Base-by-base conservation (phyloP, 2,329 filamentous ascomycete genomes). In the Cryphonectria naterciae region DNA sequence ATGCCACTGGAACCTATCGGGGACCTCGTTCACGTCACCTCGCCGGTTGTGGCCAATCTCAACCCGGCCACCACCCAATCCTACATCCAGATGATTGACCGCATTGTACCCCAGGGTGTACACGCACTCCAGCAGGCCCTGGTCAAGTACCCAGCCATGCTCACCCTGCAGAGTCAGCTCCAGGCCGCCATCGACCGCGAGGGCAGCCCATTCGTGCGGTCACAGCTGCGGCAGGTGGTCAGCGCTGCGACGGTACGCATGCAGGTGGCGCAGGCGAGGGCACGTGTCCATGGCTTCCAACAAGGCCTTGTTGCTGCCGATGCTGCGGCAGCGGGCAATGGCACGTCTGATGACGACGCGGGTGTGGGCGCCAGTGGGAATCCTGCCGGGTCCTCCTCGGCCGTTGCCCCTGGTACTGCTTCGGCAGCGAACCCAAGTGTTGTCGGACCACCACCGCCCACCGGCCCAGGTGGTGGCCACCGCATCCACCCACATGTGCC, bases 1-100 rank as follows among this genome's bases (percentile, higher is more conserved):
- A 63, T 68, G 35, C 68, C 67, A 10, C 56, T 58, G 6, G 25
- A 63, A 41, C 39, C 39, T 32, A 52, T 58, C 32, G 17, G 68
- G 65, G 11, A 74, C n/a, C 74, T 79, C 64, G 77, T 74, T 19
- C 76, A 79, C 54, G 69, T 78, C 32, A 78, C 81, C 56, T 74
- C 77, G 25, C 77, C 80, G 61, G 77, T 78, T 28, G 75, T 77
- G 71, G 77, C 80, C 11, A 77, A 77, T 15, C 74, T 79, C n/a
- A 76, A 77, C 1, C 76, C 79, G 0, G 78, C 80, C 65, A 78
- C 82, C 8, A 78, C 81, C 13, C 76, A 79, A n/a, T 83, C 83
- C 4, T 86, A 87, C 67, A 83, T 80, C 49, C 80, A 82, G 13
- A 78, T 89, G 71, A 88, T 91, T 67, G 87, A 91, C 69, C 78